Conservation (phyloP, 169 alveolate genomes). For the Cyclospora cayetanensis region DNA sequence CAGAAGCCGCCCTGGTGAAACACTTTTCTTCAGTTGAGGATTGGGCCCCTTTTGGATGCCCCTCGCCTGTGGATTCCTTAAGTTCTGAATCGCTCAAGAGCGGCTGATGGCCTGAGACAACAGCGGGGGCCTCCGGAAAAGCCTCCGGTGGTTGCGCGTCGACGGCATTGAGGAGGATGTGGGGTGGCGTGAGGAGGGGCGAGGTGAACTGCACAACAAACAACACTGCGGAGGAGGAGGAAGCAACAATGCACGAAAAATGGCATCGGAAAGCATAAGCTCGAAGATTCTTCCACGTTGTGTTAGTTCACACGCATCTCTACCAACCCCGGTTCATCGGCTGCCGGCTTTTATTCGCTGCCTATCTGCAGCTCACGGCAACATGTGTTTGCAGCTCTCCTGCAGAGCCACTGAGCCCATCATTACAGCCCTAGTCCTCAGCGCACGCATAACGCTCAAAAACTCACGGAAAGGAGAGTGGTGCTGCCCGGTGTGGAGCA, state of each 20-base stretch:
- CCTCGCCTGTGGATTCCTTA: no score
- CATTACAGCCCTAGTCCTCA: background rate
- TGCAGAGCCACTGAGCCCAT: no score
- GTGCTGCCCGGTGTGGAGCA: background rate
- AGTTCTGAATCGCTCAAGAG: no score
- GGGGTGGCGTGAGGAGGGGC: background rate
- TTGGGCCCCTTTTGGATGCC: no score
- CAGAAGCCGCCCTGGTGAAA: background rate
- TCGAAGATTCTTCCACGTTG: no score
- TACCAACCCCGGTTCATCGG: background rate
- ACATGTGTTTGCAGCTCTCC: background rate
- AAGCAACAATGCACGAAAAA: background rate
- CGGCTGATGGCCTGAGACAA: no score
- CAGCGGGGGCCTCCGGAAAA: no score
- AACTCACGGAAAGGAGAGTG: background rate
- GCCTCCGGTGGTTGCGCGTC: background rate
- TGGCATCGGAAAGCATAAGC: no score
- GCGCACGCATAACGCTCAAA: background rate
- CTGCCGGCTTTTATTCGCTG: background rate
- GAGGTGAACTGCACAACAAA: background rate
- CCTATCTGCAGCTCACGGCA: background rate
- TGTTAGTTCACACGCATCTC: background rate
- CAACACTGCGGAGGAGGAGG: background rate
- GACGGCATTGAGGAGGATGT: background rate
- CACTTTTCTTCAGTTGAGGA: no score